These are phyloP conservation scores for Tremella fuciformis DNA, from an alignment of 768 basidiomycete genomes.

Conservation along the genomic window DNA sequence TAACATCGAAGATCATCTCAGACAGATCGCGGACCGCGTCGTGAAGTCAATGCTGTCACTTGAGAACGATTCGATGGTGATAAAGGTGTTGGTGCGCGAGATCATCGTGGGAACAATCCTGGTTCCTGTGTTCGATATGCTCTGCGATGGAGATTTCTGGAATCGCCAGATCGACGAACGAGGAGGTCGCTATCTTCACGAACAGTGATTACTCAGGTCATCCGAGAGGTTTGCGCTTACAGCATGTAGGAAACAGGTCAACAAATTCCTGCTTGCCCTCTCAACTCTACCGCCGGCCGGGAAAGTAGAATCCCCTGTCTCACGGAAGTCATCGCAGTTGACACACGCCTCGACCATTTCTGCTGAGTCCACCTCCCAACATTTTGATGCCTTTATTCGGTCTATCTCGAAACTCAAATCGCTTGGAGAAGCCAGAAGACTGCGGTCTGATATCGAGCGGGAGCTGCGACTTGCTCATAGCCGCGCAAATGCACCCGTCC, in stretches of 20 bases:
- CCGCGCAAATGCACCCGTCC: constrained; percentile 6
- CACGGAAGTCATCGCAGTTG: not conserved
- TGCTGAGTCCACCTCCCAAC: constrained; percentile 55
- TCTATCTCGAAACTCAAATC: constrained; percentile 79
- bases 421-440: constrained; percentile 77
- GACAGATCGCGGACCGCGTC: constrained; percentile 65
- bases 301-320: constrained; percentile 11
- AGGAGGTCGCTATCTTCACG: constrained; percentile 65
- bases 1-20: constrained; percentile 81
- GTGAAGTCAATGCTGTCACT: constrained; percentile 69
- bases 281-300: constrained; percentile 26
- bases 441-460: constrained; percentile 89
- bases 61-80: constrained; percentile 70
- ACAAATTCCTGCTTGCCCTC: constrained; percentile 38
- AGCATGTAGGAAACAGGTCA: constrained; percentile 45
- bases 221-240: not conserved
- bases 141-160: constrained; percentile 96
- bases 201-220: constrained; percentile 58
- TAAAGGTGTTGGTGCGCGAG: constrained; percentile 74
- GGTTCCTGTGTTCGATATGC: constrained; percentile 84
- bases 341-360: constrained; percentile 26
- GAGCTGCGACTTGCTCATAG: constrained; percentile 80
- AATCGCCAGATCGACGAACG: constrained; percentile 87
- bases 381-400: constrained; percentile 86
- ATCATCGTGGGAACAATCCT: constrained; percentile 76